A percentile compares a stretch with the other conserved stretches of the same genome.
phyloP scores from a whole-genome alignment of 208 protist species.

The Trypanosoma rangeli region DNA sequence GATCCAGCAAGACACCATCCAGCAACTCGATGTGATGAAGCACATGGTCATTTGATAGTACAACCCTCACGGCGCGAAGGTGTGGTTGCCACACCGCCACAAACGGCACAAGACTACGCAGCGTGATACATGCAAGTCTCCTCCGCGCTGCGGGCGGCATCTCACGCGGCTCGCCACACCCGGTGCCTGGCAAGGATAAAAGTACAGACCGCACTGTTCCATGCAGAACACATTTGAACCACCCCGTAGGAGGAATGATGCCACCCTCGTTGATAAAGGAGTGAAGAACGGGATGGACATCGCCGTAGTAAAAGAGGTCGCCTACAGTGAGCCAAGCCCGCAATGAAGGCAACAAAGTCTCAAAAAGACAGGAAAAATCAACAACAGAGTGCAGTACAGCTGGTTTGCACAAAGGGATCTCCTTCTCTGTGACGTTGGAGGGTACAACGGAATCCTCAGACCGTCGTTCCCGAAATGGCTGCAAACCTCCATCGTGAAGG shows the following conservation, averaged over 20 bases:
- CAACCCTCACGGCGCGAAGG: slow-evolving; percentile 9
- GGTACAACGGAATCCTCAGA: not conserved
- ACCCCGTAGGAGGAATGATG: slow-evolving; percentile 21
- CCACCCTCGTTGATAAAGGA: slow-evolving; percentile 25
- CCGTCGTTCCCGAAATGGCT: not conserved
- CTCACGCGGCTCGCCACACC: not conserved
- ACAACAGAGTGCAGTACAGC: slow-evolving; percentile 31
- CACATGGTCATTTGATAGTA: slow-evolving; percentile 18
- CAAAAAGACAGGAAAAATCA: slow-evolving; percentile 36
- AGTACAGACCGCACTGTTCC: slow-evolving; percentile 21
- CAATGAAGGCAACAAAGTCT: slow-evolving; percentile 25
- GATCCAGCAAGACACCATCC: slow-evolving; percentile 30
- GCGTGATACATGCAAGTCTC: slow-evolving; percentile 15
- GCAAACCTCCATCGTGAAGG: slow-evolving; percentile 1
- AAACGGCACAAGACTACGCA: slow-evolving; percentile 18
- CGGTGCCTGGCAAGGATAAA: slow-evolving; percentile 13
- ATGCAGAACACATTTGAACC: slow-evolving; percentile 22
- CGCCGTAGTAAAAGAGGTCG: slow-evolving; percentile 32
- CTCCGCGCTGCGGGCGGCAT: slow-evolving; percentile 10
- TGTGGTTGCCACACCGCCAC: slow-evolving; percentile 27
- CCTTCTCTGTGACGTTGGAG: not conserved
- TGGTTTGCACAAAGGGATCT: not conserved
- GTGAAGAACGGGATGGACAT: slow-evolving; percentile 17
- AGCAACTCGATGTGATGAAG: slow-evolving; percentile 29
- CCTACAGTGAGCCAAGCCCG: slow-evolving; percentile 20